Evolutionary conservation across 176 grass and related monocot genomes (phyloP), one percentile per base, ranked within the genome.

Genomic region (Oryza glumipatula): DNA sequence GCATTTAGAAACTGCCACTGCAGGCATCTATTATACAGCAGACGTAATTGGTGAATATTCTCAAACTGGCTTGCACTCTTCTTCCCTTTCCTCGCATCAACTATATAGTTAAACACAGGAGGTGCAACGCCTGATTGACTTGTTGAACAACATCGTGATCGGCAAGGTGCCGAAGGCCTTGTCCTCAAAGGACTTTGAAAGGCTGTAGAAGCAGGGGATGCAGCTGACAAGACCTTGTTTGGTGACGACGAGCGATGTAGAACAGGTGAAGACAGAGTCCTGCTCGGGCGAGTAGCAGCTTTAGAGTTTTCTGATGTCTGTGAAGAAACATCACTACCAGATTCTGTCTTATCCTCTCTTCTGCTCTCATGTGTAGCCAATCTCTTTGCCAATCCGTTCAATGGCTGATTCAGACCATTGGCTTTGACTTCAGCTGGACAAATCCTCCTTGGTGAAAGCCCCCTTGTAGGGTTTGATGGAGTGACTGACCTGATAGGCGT

Each of bases 1-100:
- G 86, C 85, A 77, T 94, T 92, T 1, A 92, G 83, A 43, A 94
- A 90, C 30, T 58, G 88, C 94, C 94, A 97, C 73, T 97, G 94
- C 63, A 92, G 47, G 72, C 78, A 71, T 15, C 77, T 88, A 81
- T 88, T 94, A 64, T 92, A 73, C 43, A 90, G 77, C 11, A 97
- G 46, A 46, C 85, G 80, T 35, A 94, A 77, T 63, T 90, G 91
- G 67, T 94, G 91, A 12, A 70, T 33, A 71, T 89, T 86, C 70
- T 97, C 94, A 63, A 89, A 56, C 43, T 94, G 85, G 46, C 79
- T 69, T 44, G 79, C 89, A 66, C 24, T 70, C 65, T 92, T 91
- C 85, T 94, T 97, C 74, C 89, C 85, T 68, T 89, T 91, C 69
- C 15, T 69, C 0, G 71, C 63, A 83, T 81, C 82, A 32, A 63